Base-by-base conservation (phyloP, 140 eudicot genomes). In the Erigeron philadelphicus region DNA sequence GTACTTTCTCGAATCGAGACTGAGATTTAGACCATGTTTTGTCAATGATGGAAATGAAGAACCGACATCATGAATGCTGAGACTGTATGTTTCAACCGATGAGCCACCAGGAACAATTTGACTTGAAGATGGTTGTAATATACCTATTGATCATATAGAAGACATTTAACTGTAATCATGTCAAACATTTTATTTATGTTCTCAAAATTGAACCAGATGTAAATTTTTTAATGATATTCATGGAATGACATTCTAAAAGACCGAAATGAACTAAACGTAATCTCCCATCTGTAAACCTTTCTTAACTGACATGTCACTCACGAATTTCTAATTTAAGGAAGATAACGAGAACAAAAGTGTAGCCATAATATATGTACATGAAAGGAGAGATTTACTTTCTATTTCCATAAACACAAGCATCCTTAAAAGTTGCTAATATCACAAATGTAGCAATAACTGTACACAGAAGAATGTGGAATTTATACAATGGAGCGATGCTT, bases 381-480 rank as follows among this genome's bases (percentile, higher is more conserved):
- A 56, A 54, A 5, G n/a, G 64, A 67, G 61, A 31, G 61, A 52
- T 35, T 67, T 19, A 7, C 41, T 2, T 65, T 65, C 41, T 44
- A 18, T 64, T 43, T 47, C 56, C 38, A 31, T 3, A 31, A 31
- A 31, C 5, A 15, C 1, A 5, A 53, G 38, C 11, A 16, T 53
- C 23, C 41, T 62, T 11, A 63, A 55, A 70, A 64, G 25, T 60
- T 75, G 74, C 12, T 54, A 62, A 55, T 68, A 49, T 31, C 13
- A 73, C 52, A 57, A 23, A 38, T 75, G 61, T 64, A 43, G 21
- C 62, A 56, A 61, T 43, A 69, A 55, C 66, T 55, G 64, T 67
- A 66, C 73, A 61, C 25, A 47, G 7, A 61, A 10, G n/a, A 52
- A 42, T 21, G 35, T 18, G 41, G 50, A 47, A 46, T 61, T 66